phyloP scores from a whole-genome alignment of 768 basidiomycete genomes.

The Melanogaster broomeanus region DNA sequence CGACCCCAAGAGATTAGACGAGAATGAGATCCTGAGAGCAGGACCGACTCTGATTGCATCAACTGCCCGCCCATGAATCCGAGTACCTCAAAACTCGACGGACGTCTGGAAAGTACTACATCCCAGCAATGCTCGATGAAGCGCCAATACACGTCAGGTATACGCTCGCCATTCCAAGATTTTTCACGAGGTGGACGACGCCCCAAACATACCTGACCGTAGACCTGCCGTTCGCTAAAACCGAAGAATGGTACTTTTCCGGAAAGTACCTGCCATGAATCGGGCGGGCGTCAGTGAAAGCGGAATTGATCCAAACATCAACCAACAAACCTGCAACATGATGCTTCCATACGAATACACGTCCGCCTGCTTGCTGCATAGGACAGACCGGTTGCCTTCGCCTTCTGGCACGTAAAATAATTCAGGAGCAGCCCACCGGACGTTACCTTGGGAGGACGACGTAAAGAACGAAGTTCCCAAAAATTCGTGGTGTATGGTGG shows the following conservation, averaged over 20 bases:
- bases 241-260: not conserved
- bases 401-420: conserved; percentile 1
- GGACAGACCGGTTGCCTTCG: not conserved
- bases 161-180: not conserved
- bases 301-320: conserved; percentile 7
- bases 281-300: not conserved
- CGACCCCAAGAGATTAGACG: too few relatives aligned
- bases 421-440: conserved; percentile 8
- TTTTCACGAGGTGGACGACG: too few relatives aligned
- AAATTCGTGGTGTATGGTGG: conserved; percentile 38
- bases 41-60: not conserved
- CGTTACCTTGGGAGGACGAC: not conserved
- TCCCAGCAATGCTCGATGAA: conserved; percentile 9
- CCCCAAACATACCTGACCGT: too few relatives aligned
- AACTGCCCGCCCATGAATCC: not conserved
- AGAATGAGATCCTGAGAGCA: too few relatives aligned
- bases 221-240: too few relatives aligned
- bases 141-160: conserved; percentile 1
- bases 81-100: not conserved
- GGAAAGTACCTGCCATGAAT: too few relatives aligned
- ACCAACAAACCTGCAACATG: not conserved
- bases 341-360: not conserved
- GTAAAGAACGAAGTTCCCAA: conserved; percentile 24
- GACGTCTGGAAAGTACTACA: conserved; percentile 6
- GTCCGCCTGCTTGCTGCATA: not conserved